phyloP scores from a whole-genome alignment of 2,329 filamentous ascomycete genomes.

The Cladophialophora bantiana region DNA sequence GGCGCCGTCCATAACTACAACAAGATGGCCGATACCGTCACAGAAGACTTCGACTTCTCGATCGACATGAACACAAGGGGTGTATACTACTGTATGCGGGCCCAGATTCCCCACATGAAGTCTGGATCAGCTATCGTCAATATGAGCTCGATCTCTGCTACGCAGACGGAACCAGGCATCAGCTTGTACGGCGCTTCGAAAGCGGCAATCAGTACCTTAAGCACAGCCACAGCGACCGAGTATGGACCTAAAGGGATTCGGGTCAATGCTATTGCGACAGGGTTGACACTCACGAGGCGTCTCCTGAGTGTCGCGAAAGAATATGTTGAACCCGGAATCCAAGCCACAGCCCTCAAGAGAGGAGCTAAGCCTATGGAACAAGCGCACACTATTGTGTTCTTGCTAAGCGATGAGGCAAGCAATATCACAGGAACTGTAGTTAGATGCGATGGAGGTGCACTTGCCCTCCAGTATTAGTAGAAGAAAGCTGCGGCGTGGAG shows the following conservation, averaged over 20 bases:
- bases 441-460: conserved; percentile 54
- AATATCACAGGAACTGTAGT: conserved; percentile 57
- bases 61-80: conserved; percentile 51
- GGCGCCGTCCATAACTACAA: conserved; percentile 40
- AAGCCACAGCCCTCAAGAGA: conserved; percentile 42
- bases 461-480: conserved; percentile 17
- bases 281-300: conserved; percentile 24
- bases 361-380: conserved; percentile 47
- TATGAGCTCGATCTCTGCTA: conserved; percentile 50
- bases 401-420: conserved; percentile 55
- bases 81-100: conserved; percentile 49
- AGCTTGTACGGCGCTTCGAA: conserved; percentile 53
- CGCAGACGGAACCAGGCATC: conserved; percentile 46
- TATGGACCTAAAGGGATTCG: conserved; percentile 45
- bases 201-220: conserved; percentile 53
- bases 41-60: conserved; percentile 49
- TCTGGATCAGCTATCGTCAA: conserved; percentile 50
- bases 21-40: conserved; percentile 41
- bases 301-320: conserved; percentile 22
- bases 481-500: background rate
- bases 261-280: conserved; percentile 43
- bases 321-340: conserved; percentile 28
- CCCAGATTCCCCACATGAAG: conserved; percentile 52
- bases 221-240: conserved; percentile 49
- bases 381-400: conserved; percentile 55